Evolutionary conservation across 345 rosid species (phyloP), one percentile per base, ranked within the genome.

Genomic region (Excoecaria agallocha): DNA sequence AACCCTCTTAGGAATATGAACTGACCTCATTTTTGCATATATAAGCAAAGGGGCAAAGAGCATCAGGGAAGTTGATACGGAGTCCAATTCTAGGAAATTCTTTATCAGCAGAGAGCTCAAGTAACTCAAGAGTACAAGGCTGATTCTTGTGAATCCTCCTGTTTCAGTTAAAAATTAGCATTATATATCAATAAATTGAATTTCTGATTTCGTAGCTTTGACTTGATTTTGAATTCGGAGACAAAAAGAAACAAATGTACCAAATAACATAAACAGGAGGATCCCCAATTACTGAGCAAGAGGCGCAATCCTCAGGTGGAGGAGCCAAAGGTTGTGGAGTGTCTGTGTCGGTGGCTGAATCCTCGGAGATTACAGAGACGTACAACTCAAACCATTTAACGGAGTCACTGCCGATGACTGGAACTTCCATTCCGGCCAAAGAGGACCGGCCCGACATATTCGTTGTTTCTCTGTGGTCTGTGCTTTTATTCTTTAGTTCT

Each of bases 1-100:
- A 24, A 22, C 37, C 12, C 30, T 22, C 37, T 24, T 58, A 48
- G 16, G 10, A 4, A 24, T 20, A 20, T 4, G 15, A 7, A 15
- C 59, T 41, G n/a, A 89, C 96, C 90, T 84, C 73, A 9, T 78
- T 78, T 46, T 66, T 75, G 84, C 76, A 86, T 50, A 95, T 69
- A 76, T 83, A 85, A 76, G 91, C 92, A 62, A 89, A 91, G 74
- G 96, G 93, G 41, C 87, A 87, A 35, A 95, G 94, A 0, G 91
- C 43, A 45, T 78, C 76, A 37, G 91, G 80, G 72, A 95, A 90
- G 66, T 73, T 79, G 79, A 95, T 78, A 19, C 92, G 98, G 35
- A 91, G 78, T 3, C 96, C 96, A 38, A 76, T 63, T 52, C 68
- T 30, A 15, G 92, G 89, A 59, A 85, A 86, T 11, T 85, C 89